Evolutionary conservation across 768 basidiomycete species (phyloP), one percentile per base, ranked within the genome.

Genomic region (Coprinopsis sp.): DNA sequence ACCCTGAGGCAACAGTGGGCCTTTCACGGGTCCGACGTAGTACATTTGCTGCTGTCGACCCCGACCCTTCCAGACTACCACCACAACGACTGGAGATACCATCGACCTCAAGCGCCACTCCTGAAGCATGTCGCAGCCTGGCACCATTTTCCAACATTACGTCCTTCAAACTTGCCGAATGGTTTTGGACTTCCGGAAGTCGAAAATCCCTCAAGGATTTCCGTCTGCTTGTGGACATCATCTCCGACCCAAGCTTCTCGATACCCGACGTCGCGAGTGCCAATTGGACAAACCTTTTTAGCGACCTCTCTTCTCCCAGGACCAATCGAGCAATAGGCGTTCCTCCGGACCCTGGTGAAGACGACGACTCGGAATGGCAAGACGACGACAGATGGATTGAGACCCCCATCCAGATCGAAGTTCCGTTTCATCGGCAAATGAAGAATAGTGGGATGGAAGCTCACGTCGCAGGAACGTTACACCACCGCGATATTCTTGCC

Each of bases 121-220:
- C n/a, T n/a, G n/a, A n/a, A n/a, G n/a, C n/a, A n/a, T n/a, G n/a
- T n/a, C n/a, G n/a, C n/a, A n/a, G n/a, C n/a, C n/a, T 16, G n/a
- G 34, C 34, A 16, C 46, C 46, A 1, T 47, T 27, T 28, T 37
- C 37, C 13, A 47, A 47, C 37, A 29, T 14, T 29, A 24, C 24
- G 13, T 24, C 46, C 4, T 47, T 47, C 24, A 11, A 37, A 22
- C 37, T 47, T 27, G 46, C 23, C 6, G 27, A 47, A 3, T 47
- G 46, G 46, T 47, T 37, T 16, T 39, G 24, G 22, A 28, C 24
- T 29, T 18, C 8, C 10, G 23, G 37, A 14, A 3, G 23, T n/a
- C 44, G 37, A 24, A 47, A 47, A 27, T 27, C 36, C 18, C 24
- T 27, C 6, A 14, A 13, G 6, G 33, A 31, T n/a, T 47, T 47